These are phyloP conservation scores for Benincasa hispida DNA, from an alignment of 306 rosid genomes.

Conservation along the genomic window DNA sequence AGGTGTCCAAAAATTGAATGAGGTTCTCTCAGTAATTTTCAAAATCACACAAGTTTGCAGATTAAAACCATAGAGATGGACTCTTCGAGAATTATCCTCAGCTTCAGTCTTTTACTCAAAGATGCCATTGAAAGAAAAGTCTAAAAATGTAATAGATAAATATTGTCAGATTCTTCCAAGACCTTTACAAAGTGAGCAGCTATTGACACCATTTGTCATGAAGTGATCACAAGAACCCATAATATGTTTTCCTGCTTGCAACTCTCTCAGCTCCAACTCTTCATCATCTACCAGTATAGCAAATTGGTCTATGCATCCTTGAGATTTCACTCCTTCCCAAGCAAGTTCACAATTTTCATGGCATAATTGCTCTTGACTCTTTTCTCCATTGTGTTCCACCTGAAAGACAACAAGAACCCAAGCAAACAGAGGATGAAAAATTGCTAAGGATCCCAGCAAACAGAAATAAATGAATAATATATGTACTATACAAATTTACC, in stretches of 20 bases:
- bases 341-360: constrained; percentile 54
- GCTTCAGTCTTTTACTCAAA: background rate
- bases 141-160: background rate
- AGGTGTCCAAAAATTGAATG: background rate
- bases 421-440: background rate
- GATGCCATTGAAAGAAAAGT: background rate
- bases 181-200: constrained; percentile 79
- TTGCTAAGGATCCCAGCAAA: constrained; percentile 1
- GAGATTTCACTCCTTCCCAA: constrained; percentile 32
- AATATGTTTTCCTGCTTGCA: constrained; percentile 37
- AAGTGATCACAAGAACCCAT: constrained; percentile 47
- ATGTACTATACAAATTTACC: constrained; percentile 23
- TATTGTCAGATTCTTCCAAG: constrained; percentile 2
- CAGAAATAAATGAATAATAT: background rate
- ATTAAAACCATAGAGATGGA: background rate
- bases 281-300: constrained; percentile 73
- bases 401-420: constrained; percentile 22
- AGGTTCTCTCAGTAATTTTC: background rate
- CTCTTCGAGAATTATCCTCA: background rate
- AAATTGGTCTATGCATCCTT: constrained; percentile 31
- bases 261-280: constrained; percentile 70
- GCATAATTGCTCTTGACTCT: constrained; percentile 21
- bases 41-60: background rate
- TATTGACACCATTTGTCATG: constrained; percentile 32
- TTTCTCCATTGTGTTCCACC: constrained; percentile 32